Conservation (phyloP, 2,329 filamentous ascomycete species). For the Talaromyces sp. region DNA sequence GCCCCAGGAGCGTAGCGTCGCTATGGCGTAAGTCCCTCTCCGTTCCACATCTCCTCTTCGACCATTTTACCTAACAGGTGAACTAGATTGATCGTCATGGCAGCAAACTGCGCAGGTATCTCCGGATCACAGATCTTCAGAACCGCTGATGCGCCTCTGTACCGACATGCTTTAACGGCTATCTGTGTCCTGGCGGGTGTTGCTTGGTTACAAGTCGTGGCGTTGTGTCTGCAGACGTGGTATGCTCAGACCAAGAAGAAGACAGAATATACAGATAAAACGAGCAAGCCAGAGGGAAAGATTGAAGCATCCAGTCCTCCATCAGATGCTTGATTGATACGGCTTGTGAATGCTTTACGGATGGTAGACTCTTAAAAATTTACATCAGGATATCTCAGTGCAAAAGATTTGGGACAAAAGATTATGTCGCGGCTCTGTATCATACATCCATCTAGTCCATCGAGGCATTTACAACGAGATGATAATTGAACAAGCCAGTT, state of each 20-base stretch:
- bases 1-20: conserved; percentile 57
- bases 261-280: neutral
- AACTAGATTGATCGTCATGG: conserved; percentile 53
- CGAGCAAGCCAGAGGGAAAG: neutral
- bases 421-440: no score
- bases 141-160: conserved; percentile 17
- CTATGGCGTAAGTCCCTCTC: conserved; percentile 53
- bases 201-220: conserved; percentile 10
- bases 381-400: no score
- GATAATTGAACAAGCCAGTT: no score
- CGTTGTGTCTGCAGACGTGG: conserved; percentile 13
- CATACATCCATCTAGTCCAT: no score
- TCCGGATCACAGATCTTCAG: conserved; percentile 17
- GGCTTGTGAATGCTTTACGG: no score
- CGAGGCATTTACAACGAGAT: no score
- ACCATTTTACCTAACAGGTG: neutral
- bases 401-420: no score
- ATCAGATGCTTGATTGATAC: neutral
- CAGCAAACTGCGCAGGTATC: conserved; percentile 45
- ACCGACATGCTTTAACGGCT: conserved; percentile 15
- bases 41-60: neutral
- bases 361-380: no score
- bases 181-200: conserved; percentile 10
- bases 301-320: neutral
- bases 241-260: neutral